Base-by-base conservation (phyloP, 2,329 filamentous ascomycete species). In the Scytalidium lignicola region DNA sequence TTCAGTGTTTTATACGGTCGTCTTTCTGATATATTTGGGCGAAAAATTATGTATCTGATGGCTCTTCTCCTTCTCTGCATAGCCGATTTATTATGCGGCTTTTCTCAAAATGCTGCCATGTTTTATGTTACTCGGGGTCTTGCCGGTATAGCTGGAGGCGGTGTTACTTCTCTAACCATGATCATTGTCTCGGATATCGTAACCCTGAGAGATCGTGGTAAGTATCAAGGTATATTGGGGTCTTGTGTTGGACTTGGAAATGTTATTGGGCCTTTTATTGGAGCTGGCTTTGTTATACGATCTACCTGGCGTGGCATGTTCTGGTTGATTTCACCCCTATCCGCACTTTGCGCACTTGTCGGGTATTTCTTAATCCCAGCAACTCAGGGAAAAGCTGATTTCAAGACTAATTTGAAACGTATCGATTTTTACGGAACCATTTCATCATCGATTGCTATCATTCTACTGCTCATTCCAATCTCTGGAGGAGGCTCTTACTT, bases 401-500 rank as follows among this genome's bases (percentile, higher is more conserved):
- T 52, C 50, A 32, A 43, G 10, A 52, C 52, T 15, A 62, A 57
- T 41, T 26, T 59, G 5, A 49, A 46, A n/a, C 54, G 55, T 47
- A 58, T 61, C 13, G 59, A 62, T 39, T 62, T 58, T 56, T 42
- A 54, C 20, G 59, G 59, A 12, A 23, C 56, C n/a, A 26, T 50
- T 23, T 48, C 52, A 13, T 52, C 49, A 8, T 49, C 44, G 17
- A 20, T 23, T 19, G 41, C 46, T 17, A 47, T 52, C 20, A 21
- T 50, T 20, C 29, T 52, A 17, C 21, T 52, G 2, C 20, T 54
- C 37, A 50, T 50, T 39, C 80, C 80, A 0, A 53, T 62, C 0
- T 73, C 84, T n/a, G 80, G 78, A 9, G 78, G 75, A 50, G 77
- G 74, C 1, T 68, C 72, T 0, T 76, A 78, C 47, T 80, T 78